Base-by-base conservation (phyloP, 139 green algal genomes). In the Edaphochlamys debaryana region DNA sequence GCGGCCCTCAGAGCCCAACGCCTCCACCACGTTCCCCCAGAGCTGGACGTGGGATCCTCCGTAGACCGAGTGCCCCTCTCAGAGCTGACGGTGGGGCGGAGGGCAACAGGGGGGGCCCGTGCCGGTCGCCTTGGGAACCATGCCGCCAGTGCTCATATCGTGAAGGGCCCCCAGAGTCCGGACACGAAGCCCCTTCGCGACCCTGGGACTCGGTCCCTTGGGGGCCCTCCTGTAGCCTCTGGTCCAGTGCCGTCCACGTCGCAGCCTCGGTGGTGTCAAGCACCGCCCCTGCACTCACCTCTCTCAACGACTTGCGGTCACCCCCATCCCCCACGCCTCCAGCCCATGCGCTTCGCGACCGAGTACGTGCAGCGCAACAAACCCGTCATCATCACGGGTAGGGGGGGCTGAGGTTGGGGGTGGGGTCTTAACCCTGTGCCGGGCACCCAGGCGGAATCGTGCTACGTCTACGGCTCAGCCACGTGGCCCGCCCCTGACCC, bases 351-450 rank as follows among this genome's bases (percentile, higher is more conserved):
- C 8, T 93, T 93, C 56, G 79, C 86, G 0, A 66, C 79, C 11
- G 67, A 90, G 23, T 92, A 89, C 41, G 90, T 93, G 15, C 48
- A 67, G 23, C 66, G 54, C 38, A 93, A 93, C 86, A 93, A 92
- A 64, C 90, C 90, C n/a, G 52, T 80, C 17, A 69, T 93, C 20
- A 87, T 93, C n/a, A 89, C 66, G 40, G 84, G 87, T 88, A 37
- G 6, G 4, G 27, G 30, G 6, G 60, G 30, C 0, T 40, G 60
- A 8, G 58, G 4, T 8, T 3, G 11, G 3, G 58, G 58, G 27
- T 2, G 20, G 58, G 58, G 27, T 7, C 11, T 15, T n/a, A n/a
- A n/a, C 52, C 15, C 52, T 62, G 52, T 29, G 29, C 8, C 29
- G 27, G 29, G 27, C 58, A 67, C 27, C 7, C 52, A 27, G 17